A percentile compares a stretch with the other conserved stretches of the same genome.
phyloP scores from a whole-genome alignment of 305 asterid genomes.

The Solanum hybrid region DNA sequence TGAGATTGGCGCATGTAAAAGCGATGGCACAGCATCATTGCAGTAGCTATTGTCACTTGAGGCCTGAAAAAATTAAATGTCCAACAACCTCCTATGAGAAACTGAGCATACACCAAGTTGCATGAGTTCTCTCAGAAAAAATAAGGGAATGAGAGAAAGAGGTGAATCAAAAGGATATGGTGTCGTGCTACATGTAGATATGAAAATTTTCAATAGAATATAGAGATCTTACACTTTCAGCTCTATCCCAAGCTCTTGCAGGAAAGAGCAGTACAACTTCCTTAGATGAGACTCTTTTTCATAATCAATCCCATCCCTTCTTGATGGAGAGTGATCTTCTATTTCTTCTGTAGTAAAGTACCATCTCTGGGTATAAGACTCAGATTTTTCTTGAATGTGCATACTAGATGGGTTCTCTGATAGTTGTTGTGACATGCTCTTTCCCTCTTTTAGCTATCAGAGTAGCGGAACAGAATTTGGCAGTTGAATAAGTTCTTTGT shows the following conservation, averaged over 20 bases:
- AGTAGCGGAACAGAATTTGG: neutral
- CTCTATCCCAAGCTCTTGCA: constrained; percentile 52
- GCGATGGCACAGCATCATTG: constrained; percentile 51
- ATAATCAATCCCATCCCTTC: constrained; percentile 45
- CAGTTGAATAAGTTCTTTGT: neutral
- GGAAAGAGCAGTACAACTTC: constrained; percentile 34
- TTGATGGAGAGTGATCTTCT: constrained; percentile 43
- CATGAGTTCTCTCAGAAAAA: neutral
- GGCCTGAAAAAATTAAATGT: constrained; percentile 36
- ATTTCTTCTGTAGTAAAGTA: constrained; percentile 50
- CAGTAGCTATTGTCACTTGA: constrained; percentile 52
- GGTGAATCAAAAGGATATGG: neutral
- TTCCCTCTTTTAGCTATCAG: constrained; percentile 24
- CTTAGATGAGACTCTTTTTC: constrained; percentile 38
- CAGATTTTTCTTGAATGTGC: constrained; percentile 14
- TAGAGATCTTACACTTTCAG: constrained; percentile 44
- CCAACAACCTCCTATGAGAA: neutral
- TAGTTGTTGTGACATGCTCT: constrained; percentile 31
- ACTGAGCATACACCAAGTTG: neutral
- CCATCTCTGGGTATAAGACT: constrained; percentile 27
- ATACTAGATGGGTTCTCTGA: constrained; percentile 21
- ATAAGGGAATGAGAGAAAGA: neutral
- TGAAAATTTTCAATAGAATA: neutral
- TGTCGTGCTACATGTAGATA: neutral
- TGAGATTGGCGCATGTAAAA: constrained; percentile 60